Conservation (phyloP, 2,329 filamentous ascomycete genomes). For the Clathrospora elynae region DNA sequence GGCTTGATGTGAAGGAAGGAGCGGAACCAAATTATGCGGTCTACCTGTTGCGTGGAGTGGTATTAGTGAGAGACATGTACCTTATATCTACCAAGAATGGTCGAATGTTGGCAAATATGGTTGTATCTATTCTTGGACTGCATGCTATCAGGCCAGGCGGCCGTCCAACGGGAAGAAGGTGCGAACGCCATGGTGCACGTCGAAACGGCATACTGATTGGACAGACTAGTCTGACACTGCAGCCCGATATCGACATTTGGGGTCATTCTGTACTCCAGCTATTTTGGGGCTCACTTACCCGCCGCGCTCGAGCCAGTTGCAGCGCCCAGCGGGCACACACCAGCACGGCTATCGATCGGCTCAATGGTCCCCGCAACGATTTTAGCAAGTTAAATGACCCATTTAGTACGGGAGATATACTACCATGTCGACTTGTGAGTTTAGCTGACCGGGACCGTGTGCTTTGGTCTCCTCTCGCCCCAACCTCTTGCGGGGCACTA, state of each 20-base stretch:
- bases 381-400: conserved; percentile 42
- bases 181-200: conserved; percentile 35
- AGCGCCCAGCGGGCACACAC: conserved; percentile 26
- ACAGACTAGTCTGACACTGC: conserved; percentile 29
- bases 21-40: conserved; percentile 56
- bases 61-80: conserved; percentile 47
- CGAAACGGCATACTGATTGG: conserved; percentile 37
- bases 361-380: conserved; percentile 36
- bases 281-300: conserved; percentile 50
- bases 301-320: conserved; percentile 35
- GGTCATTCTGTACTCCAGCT: conserved; percentile 43
- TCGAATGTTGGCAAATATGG: conserved; percentile 49
- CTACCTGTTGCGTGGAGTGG: conserved; percentile 41
- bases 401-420: conserved; percentile 29
- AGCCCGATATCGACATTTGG: conserved; percentile 42
- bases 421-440: conserved; percentile 18
- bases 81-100: conserved; percentile 54
- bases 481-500: conserved; percentile 39
- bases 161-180: conserved; percentile 37
- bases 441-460: conserved; percentile 29
- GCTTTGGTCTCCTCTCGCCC: conserved; percentile 29
- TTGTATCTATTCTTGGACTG: conserved; percentile 56
- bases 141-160: conserved; percentile 32
- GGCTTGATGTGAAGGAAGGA: conserved; percentile 50
- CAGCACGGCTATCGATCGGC: conserved; percentile 37